These are phyloP conservation scores for Rhodotorula babjevae DNA, from an alignment of 768 basidiomycete genomes.

Conservation along the genomic window DNA sequence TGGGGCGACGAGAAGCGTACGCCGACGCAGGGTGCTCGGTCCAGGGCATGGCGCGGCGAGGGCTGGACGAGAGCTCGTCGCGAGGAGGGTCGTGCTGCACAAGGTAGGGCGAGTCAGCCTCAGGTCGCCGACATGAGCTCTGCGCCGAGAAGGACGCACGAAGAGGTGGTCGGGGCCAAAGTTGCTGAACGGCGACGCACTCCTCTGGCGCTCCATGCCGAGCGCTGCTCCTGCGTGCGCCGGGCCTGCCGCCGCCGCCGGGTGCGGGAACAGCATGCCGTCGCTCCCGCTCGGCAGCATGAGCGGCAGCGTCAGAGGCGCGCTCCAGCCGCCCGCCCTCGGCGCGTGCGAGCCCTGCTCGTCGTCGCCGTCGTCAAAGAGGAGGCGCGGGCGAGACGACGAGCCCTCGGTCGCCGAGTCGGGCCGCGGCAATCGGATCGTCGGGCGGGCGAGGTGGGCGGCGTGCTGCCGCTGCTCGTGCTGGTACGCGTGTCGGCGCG, in stretches of 20 bases:
- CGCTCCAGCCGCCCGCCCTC: neutral
- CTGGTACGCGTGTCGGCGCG: too few species aligned
- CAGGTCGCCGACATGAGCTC: too few species aligned
- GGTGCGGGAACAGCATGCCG: constrained; percentile 25
- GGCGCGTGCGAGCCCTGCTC: neutral
- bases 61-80: neutral
- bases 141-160: too few species aligned
- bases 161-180: neutral
- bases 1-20: neutral
- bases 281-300: constrained; percentile 32
- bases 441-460: neutral
- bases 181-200: neutral
- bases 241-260: constrained; percentile 6
- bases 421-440: neutral
- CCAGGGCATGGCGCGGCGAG: neutral
- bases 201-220: neutral
- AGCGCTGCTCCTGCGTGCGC: neutral
- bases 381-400: neutral
- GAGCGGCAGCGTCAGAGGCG: neutral
- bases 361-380: constrained; percentile 1
- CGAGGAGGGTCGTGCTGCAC: neutral
- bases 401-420: neutral
- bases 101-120: neutral
- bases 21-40: neutral
- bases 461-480: too few species aligned